Percentiles rank a stretch among this genome's conserved stretches.
phyloP scores from a whole-genome alignment of 306 rosid species.

The Malus sylvestris region DNA sequence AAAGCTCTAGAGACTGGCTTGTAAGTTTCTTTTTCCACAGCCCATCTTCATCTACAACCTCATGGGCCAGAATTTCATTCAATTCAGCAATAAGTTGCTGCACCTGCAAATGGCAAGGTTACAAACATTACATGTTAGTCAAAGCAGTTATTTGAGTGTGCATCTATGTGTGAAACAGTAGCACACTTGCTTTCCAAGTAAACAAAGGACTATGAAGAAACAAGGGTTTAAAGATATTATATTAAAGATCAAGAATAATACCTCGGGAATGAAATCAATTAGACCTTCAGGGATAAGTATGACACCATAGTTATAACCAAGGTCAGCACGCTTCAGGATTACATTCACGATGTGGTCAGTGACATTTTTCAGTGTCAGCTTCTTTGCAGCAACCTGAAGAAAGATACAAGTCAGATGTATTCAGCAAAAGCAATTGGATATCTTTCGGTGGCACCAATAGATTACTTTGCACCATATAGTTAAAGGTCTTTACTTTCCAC shows the following conservation, averaged over 20 bases:
- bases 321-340: constrained; percentile 64
- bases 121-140: constrained; percentile 11
- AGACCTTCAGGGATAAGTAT: constrained; percentile 98
- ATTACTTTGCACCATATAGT: background rate
- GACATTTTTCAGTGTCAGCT: constrained; percentile 88
- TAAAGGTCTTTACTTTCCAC: background rate
- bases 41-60: constrained; percentile 74
- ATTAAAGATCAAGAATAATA: constrained; percentile 27
- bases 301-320: constrained; percentile 83
- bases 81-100: constrained; percentile 89
- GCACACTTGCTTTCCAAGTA: background rate
- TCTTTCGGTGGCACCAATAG: background rate
- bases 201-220: background rate
- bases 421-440: background rate
- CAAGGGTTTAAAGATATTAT: background rate
- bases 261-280: constrained; percentile 99
- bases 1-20: constrained; percentile 72
- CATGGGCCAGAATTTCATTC: constrained; percentile 90
- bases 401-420: constrained; percentile 19
- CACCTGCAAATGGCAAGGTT: constrained; percentile 52
- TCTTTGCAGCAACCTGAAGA: constrained; percentile 89
- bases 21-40: constrained; percentile 88
- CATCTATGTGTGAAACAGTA: background rate
- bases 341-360: constrained; percentile 88
- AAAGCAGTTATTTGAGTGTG: background rate